These are phyloP conservation scores for Aureobasidium sp. DNA, from an alignment of 2,329 filamentous ascomycete genomes.

Conservation along the genomic window DNA sequence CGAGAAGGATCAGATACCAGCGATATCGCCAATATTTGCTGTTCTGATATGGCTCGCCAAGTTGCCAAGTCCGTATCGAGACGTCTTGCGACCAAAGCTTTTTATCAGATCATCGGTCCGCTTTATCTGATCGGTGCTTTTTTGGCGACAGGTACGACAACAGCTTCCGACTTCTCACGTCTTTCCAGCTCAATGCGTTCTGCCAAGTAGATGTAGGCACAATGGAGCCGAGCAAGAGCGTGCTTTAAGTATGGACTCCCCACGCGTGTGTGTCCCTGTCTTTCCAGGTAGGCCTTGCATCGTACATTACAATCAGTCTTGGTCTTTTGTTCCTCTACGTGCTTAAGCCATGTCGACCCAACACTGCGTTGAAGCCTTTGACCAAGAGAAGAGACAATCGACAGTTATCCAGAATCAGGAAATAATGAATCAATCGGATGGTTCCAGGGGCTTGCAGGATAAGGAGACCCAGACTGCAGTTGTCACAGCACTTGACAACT, in stretches of 20 bases:
- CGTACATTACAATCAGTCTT: background rate
- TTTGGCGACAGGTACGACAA: background rate
- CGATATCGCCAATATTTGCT: background rate
- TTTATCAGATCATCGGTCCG: slow-evolving; percentile 5
- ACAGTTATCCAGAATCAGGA: background rate
- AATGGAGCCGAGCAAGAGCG: background rate
- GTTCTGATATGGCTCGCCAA: background rate
- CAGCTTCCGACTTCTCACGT: background rate
- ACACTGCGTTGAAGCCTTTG: background rate
- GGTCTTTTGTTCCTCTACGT: background rate
- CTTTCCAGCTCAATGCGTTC: background rate
- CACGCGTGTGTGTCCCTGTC: background rate
- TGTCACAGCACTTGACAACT: background rate
- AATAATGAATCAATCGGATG: background rate
- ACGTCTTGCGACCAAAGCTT: background rate
- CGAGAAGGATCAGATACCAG: too few relatives aligned
- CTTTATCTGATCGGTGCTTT: slow-evolving; percentile 4
- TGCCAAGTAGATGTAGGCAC: background rate
- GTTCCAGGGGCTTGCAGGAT: background rate
- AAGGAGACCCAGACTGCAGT: background rate
- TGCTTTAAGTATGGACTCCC: background rate
- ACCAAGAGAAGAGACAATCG: background rate
- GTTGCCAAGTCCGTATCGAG: background rate
- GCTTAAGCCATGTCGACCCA: background rate
- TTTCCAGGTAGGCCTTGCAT: background rate